Conservation (phyloP, 148 eudicot species). For the Drosera capensis region DNA sequence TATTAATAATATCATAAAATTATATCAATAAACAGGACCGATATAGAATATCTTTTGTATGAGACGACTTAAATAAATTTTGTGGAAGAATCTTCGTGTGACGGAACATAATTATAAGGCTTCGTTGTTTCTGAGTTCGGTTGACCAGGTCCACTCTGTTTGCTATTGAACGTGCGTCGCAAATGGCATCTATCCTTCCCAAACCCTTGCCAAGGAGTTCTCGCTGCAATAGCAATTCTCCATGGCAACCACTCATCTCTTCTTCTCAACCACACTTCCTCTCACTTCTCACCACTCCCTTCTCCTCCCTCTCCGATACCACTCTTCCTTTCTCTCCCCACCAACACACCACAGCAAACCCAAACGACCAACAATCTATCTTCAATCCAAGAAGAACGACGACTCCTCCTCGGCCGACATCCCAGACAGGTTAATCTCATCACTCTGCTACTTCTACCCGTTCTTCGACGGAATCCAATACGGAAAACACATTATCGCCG, state of each 20-base stretch:
- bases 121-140: too few species aligned
- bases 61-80: too few species aligned
- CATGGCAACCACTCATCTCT: slow-evolving; percentile 32
- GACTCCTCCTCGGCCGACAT: slow-evolving; percentile 37
- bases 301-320: slow-evolving; percentile 7
- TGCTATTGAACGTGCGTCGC: too few species aligned
- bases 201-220: too few species aligned
- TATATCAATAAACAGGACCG: too few species aligned
- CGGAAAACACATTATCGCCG: slow-evolving; percentile 62
- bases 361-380: slow-evolving; percentile 8
- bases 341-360: slow-evolving; percentile 3
- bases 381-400: slow-evolving; percentile 26
- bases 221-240: too few species aligned
- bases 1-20: too few species aligned
- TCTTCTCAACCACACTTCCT: slow-evolving; percentile 19
- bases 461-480: slow-evolving; percentile 86
- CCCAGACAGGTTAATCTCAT: slow-evolving; percentile 83
- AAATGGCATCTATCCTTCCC: too few species aligned
- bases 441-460: slow-evolving; percentile 78
- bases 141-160: too few species aligned
- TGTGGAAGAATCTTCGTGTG: too few species aligned
- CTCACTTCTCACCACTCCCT: slow-evolving; percentile 8
- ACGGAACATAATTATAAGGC: too few species aligned
- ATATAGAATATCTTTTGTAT: too few species aligned
- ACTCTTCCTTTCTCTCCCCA: slow-evolving; percentile 13